phyloP scores from a whole-genome alignment of 169 alveolate genomes.

The Plasmodium malariae region DNA sequence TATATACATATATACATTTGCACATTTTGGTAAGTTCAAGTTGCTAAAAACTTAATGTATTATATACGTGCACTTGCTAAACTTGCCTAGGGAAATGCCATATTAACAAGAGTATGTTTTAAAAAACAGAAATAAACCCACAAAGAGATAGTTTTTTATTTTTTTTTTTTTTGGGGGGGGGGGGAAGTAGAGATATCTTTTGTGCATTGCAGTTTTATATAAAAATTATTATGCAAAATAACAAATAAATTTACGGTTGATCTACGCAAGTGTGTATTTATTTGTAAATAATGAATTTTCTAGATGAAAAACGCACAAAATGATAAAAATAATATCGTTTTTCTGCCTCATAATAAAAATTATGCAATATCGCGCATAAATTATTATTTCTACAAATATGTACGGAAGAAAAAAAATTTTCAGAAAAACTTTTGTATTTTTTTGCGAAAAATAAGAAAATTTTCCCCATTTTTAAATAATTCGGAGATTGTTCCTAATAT shows the following conservation, averaged over 20 bases:
- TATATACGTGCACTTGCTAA: too few relatives aligned
- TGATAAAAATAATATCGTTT: neutral
- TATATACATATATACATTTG: too few relatives aligned
- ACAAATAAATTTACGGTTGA: too few relatives aligned
- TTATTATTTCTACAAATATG: slow-evolving; percentile 10
- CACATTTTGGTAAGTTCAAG: too few relatives aligned
- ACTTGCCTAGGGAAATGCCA: too few relatives aligned
- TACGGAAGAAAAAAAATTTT: neutral
- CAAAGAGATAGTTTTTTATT: neutral
- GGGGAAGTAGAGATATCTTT: too few relatives aligned
- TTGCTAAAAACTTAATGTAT: too few relatives aligned
- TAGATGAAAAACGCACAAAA: neutral
- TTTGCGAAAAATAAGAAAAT: neutral
- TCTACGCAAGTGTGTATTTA: neutral
- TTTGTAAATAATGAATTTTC: neutral
- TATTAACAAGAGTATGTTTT: neutral
- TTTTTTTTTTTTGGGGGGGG: neutral
- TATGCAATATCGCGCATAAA: slow-evolving; percentile 25
- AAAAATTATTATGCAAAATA: too few relatives aligned
- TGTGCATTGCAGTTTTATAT: too few relatives aligned
- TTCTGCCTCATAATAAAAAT: neutral
- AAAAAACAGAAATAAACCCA: neutral
- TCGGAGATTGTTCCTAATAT: too few relatives aligned
- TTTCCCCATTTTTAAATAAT: too few relatives aligned
- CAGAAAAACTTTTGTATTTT: neutral